Base-by-base conservation (phyloP, 23 red algal species). In the Gracilaria domingensis region DNA sequence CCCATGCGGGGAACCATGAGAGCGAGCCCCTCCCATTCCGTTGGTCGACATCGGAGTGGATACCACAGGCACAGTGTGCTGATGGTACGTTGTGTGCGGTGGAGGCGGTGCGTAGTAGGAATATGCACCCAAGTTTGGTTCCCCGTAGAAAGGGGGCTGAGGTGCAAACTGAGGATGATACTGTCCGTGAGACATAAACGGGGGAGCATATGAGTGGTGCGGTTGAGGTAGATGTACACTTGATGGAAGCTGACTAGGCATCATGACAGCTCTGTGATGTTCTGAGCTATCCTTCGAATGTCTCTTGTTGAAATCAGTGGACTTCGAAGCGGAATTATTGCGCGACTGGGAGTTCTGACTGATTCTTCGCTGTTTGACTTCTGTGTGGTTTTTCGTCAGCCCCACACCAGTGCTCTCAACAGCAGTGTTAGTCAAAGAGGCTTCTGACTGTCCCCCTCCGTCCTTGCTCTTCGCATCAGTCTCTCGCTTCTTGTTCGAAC, bases 261-360 rank as follows among this genome's bases (percentile, higher is more conserved):
- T 77, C 72, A 49, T 2, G 3, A 26, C 72, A 28, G 30, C 33
- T 17, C 32, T 24, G 17, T 69, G 64, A 69, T 69, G 64, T 25
- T 51, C 26, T 0, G 72, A 77, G 12, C 7, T 50, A 30, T 77
- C 26, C 72, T 77, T 77, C 38, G 40, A 5, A 51, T 45, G 72
- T 9, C 45, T 77, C 42, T 77, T 77, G n/a, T 77, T 45, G 39
- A 77, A 49, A 48, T 77, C 72, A 25, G 72, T 37, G 1, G 39
- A 50, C 72, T 77, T 77, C 11, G 72, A n/a, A 51, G 8, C 72
- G 13, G 72, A 77, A 28, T 77, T 77, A 50, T 28, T 77, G 38
- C 72, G 45, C 1, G 72, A 25, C 28, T 50, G 72, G 6, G 72
- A 49, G 42, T 51, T 77, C 9, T 51, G 40, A 30, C 45, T 77